Conservation (phyloP, 2,329 filamentous ascomycete species). For the Exophiala dermatitidis region DNA sequence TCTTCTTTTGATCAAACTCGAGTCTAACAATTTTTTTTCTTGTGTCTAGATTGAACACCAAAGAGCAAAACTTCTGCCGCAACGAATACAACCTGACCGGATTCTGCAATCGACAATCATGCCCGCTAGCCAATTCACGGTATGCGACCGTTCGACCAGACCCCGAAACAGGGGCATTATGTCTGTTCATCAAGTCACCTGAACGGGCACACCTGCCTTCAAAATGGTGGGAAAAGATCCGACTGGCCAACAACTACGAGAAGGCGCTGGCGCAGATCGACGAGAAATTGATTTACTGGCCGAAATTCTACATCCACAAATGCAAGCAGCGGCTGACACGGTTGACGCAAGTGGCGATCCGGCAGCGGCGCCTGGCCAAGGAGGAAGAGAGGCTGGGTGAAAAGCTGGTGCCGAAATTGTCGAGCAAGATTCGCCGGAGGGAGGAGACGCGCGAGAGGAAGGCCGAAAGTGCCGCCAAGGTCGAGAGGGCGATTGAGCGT, state of each 20-base stretch:
- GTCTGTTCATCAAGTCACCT: constrained; percentile 94
- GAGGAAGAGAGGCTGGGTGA: constrained; percentile 88
- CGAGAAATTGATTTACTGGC: constrained; percentile 81
- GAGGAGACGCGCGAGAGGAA: constrained; percentile 71
- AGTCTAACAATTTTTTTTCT: too few species aligned
- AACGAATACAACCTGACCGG: constrained; percentile 87
- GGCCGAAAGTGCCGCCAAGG: constrained; percentile 77
- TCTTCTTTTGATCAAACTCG: too few species aligned
- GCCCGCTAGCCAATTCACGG: constrained; percentile 80
- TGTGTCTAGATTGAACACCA: constrained; percentile 57
- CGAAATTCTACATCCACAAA: constrained; percentile 87
- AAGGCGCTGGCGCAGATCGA: constrained; percentile 85
- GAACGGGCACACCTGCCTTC: constrained; percentile 81
- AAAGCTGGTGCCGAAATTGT: constrained; percentile 77
- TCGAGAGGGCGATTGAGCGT: constrained; percentile 90
- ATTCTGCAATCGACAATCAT: constrained; percentile 79
- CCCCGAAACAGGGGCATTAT: constrained; percentile 71
- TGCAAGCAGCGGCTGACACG: constrained; percentile 93
- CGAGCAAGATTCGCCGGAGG: constrained; percentile 76
- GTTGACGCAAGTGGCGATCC: constrained; percentile 82
- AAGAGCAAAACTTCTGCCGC: constrained; percentile 86
- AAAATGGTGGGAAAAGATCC: constrained; percentile 91
- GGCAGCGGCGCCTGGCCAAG: constrained; percentile 67
- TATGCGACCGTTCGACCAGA: constrained; percentile 88
- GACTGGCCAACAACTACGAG: constrained; percentile 81